phyloP scores from a whole-genome alignment of 2,329 filamentous ascomycete genomes.

The Botrytis aclada region DNA sequence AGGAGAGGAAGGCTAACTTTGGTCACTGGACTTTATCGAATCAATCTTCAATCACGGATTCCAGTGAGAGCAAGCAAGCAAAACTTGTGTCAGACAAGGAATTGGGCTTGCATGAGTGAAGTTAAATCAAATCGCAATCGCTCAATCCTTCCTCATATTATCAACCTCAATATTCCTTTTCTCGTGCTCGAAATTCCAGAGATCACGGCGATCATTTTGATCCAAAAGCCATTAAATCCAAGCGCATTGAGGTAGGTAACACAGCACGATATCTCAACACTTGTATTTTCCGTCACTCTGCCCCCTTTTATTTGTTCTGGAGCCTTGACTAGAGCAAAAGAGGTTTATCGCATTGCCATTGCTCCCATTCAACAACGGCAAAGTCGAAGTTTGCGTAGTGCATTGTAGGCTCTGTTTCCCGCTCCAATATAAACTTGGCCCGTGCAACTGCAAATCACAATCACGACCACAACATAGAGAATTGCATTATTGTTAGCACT shows the following conservation, averaged over 20 bases:
- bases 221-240: constrained; percentile 2
- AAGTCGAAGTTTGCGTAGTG: constrained; percentile 15
- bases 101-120: background rate
- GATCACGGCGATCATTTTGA: constrained; percentile 11
- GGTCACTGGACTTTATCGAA: constrained; percentile 11
- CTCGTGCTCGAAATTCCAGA: constrained; percentile 7
- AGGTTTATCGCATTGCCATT: background rate
- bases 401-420: constrained; percentile 13
- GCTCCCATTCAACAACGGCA: constrained; percentile 4
- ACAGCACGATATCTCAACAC: constrained; percentile 12
- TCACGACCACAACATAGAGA: constrained; percentile 6
- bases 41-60: background rate
- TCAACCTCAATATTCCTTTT: constrained; percentile 8
- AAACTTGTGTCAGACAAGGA: constrained; percentile 9
- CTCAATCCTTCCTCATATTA: constrained; percentile 9
- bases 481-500: constrained; percentile 6
- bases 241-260: constrained; percentile 9
- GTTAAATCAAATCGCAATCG: constrained; percentile 12
- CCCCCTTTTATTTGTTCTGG: background rate
- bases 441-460: constrained; percentile 3
- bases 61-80: background rate
- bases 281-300: constrained; percentile 5
- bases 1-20: background rate
- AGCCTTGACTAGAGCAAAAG: constrained; percentile 2
- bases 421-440: constrained; percentile 16